These are phyloP conservation scores for Pyropia yezoensis DNA, from an alignment of 23 red algal species.

Conservation along the genomic window DNA sequence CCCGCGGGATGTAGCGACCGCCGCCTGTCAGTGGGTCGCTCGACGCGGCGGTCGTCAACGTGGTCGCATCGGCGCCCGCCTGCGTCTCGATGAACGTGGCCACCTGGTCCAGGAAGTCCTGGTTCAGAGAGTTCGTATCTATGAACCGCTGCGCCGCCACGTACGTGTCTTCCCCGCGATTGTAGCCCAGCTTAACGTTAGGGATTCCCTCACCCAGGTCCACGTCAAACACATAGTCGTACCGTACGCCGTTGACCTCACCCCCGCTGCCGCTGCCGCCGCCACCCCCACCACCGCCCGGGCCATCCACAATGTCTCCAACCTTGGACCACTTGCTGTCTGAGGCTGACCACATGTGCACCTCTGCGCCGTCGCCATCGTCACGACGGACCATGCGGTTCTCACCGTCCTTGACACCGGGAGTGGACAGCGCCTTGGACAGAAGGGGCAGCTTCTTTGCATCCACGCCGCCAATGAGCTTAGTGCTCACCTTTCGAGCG, in stretches of 20 bases:
- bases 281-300: constrained; percentile 9
- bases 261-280: constrained; percentile 29
- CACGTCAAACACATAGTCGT: constrained; percentile 99
- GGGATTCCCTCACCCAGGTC: constrained; percentile 74
- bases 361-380: constrained; percentile 39
- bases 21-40: constrained; percentile 75
- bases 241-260: constrained; percentile 43
- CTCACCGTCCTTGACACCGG: constrained; percentile 76
- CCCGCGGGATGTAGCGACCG: constrained; percentile 63
- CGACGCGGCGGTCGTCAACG: constrained; percentile 3
- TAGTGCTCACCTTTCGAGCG: constrained; percentile 38
- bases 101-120: constrained; percentile 84
- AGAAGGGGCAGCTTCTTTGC: constrained; percentile 33
- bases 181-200: constrained; percentile 76
- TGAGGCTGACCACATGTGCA: constrained; percentile 85
- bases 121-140: constrained; percentile 65
- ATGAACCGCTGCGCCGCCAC: constrained; percentile 90
- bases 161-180: constrained; percentile 92
- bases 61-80: constrained; percentile 44
- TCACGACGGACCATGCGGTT: constrained; percentile 59
- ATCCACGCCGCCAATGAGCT: constrained; percentile 79
- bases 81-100: constrained; percentile 86
- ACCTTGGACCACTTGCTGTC: constrained; percentile 73
- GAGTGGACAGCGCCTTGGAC: constrained; percentile 31
- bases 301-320: constrained; percentile 83